Conservation (phyloP, 2,329 filamentous ascomycete genomes). For the Cladosporium velox region DNA sequence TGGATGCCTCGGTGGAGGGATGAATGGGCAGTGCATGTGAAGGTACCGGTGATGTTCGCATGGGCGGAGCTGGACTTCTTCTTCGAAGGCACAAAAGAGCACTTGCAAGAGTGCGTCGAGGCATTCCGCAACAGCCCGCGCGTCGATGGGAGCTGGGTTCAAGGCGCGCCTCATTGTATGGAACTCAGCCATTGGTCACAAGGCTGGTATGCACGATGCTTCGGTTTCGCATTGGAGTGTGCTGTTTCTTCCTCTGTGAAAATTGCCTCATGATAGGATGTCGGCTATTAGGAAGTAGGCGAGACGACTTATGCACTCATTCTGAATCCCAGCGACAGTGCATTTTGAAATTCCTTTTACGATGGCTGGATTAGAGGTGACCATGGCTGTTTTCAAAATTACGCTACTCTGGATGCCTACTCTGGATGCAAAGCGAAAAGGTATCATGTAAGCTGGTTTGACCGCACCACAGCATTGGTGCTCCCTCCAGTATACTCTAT, state of each 20-base stretch:
- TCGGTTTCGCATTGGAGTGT: conserved; percentile 18
- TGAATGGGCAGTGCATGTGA: neutral
- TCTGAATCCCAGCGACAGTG: neutral
- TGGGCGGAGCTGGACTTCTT: conserved; percentile 10
- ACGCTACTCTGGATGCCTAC: neutral
- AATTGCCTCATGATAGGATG: neutral
- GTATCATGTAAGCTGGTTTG: neutral
- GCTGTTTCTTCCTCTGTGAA: neutral
- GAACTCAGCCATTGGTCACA: conserved; percentile 14
- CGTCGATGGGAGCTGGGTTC: conserved; percentile 7
- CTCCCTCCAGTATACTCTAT: neutral
- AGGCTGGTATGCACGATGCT: conserved; percentile 15
- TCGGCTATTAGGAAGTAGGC: neutral
- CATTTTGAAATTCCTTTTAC: neutral
- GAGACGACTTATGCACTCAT: neutral
- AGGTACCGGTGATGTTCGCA: conserved; percentile 6
- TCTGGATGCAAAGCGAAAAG: neutral
- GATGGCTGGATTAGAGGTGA: neutral
- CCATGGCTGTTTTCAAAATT: neutral
- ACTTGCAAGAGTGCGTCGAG: conserved; percentile 9
- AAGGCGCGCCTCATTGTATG: conserved; percentile 8
- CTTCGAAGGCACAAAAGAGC: neutral
- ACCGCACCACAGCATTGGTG: neutral
- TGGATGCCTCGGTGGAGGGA: neutral
- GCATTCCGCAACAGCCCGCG: neutral